Percentiles rank a stretch among this genome's conserved stretches.
phyloP scores from a whole-genome alignment of 129 eudicot genomes.

The Saussurea involucrata region DNA sequence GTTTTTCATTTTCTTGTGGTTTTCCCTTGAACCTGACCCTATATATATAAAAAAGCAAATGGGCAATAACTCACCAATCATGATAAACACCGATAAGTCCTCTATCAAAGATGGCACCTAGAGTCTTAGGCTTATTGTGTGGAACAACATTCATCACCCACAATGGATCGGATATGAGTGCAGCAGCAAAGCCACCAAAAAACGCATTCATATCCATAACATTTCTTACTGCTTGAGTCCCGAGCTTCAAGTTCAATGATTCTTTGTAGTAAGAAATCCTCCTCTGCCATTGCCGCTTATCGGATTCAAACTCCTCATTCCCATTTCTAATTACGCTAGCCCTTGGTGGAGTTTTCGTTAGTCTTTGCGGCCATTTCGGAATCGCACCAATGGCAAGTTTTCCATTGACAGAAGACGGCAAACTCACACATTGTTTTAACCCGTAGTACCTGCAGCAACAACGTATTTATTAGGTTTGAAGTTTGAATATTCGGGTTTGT shows the following conservation, averaged over 20 bases:
- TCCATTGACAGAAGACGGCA: slow-evolving; percentile 48
- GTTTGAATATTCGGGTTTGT: neutral
- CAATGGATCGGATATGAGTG: slow-evolving; percentile 71
- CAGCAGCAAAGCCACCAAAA: slow-evolving; percentile 95
- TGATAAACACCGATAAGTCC: slow-evolving; percentile 92
- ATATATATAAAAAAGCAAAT: too few relatives aligned
- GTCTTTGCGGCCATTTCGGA: slow-evolving; percentile 89
- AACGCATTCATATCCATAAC: slow-evolving; percentile 93
- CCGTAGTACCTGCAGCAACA: slow-evolving; percentile 63
- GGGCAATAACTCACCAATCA: slow-evolving; percentile 75
- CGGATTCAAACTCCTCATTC: slow-evolving; percentile 65
- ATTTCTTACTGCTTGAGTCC: slow-evolving; percentile 75
- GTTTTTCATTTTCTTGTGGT: too few relatives aligned
- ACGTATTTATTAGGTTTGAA: neutral
- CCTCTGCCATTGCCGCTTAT: slow-evolving; percentile 67
- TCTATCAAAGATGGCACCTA: slow-evolving; percentile 77
- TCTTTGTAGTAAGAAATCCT: slow-evolving; percentile 76
- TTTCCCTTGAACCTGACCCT: too few relatives aligned
- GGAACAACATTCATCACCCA: slow-evolving; percentile 99
- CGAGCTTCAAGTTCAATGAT: slow-evolving; percentile 68
- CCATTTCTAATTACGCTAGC: slow-evolving; percentile 52
- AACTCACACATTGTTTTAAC: slow-evolving; percentile 76
- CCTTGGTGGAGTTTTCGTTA: slow-evolving; percentile 65
- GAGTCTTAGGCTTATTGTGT: slow-evolving; percentile 57
- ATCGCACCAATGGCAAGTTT: slow-evolving; percentile 71